Conservation (phyloP, 345 rosid species). For the Jatropha curcas region DNA sequence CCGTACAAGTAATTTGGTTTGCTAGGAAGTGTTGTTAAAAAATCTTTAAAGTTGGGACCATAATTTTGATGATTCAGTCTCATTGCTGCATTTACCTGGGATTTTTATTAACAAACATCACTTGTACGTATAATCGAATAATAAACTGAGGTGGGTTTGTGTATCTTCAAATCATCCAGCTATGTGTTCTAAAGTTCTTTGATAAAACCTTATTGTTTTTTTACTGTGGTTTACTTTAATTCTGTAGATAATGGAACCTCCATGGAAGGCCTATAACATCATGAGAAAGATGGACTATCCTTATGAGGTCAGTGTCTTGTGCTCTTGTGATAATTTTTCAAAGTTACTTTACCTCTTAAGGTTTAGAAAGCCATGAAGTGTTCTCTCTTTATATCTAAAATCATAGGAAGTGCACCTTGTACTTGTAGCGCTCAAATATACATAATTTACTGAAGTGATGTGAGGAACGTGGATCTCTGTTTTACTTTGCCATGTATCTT, state of each 20-base stretch:
- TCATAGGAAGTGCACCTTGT: not conserved
- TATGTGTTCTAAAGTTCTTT: not conserved
- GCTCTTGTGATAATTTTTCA: not conserved
- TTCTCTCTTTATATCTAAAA: not conserved
- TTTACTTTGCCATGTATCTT: conserved; percentile 2
- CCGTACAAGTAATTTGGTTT: not conserved
- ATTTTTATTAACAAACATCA: not conserved
- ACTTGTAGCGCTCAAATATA: too few species aligned
- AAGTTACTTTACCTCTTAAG: conserved; percentile 7
- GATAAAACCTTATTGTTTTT: not conserved
- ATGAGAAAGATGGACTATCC: conserved; percentile 92
- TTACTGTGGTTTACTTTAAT: not conserved
- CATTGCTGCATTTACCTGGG: not conserved
- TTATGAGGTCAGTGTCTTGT: conserved; percentile 60
- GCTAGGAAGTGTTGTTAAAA: not conserved
- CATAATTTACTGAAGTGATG: not conserved
- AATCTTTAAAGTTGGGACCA: not conserved
- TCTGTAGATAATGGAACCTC: conserved; percentile 91
- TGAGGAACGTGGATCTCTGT: not conserved
- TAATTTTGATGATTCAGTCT: not conserved
- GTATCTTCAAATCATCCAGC: not conserved
- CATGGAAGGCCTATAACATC: conserved; percentile 83
- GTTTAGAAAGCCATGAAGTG: not conserved
- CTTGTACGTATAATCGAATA: not conserved
- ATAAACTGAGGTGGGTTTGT: not conserved